Percentiles rank a stretch among this genome's conserved stretches.
phyloP scores from a whole-genome alignment of 805 yeast genomes.

The Ogataea polymorpha region DNA sequence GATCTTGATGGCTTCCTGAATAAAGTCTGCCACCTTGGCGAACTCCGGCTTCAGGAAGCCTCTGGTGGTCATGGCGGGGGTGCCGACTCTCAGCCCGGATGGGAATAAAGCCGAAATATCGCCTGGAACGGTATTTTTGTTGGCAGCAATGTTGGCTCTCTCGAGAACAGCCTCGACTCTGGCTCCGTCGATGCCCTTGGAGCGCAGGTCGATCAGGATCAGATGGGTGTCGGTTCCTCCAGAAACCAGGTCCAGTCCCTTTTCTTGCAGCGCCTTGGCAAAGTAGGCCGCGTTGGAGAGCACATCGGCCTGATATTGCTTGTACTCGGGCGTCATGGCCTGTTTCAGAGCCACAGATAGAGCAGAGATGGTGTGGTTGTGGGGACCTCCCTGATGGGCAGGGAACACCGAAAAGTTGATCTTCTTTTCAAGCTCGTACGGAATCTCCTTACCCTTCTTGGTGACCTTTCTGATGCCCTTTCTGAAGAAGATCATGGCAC shows the following conservation, averaged over 20 bases:
- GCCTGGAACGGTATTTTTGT: constrained; percentile 95
- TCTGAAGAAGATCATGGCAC: constrained; percentile 97
- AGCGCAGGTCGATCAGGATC: constrained; percentile 78
- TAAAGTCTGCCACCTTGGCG: constrained; percentile 72
- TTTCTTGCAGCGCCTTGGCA: constrained; percentile 59
- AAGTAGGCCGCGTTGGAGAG: constrained; percentile 77
- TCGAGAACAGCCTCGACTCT: constrained; percentile 89
- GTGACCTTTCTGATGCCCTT: constrained; percentile 83
- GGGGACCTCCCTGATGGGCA: constrained; percentile 99
- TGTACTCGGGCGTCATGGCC: constrained; percentile 84
- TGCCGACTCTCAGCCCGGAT: constrained; percentile 93
- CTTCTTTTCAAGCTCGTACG: constrained; percentile 83
- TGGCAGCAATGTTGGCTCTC: constrained; percentile 87
- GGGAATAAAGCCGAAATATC: constrained; percentile 95
- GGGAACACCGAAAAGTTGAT: constrained; percentile 98
- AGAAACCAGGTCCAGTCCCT: constrained; percentile 78
- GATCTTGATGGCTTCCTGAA: constrained; percentile 73
- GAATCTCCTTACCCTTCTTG: constrained; percentile 81
- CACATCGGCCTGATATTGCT: constrained; percentile 78
- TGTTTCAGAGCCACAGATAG: constrained; percentile 93
- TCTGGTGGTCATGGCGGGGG: constrained; percentile 98
- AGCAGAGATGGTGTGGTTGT: constrained; percentile 96
- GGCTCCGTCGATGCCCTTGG: constrained; percentile 88
- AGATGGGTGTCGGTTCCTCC: constrained; percentile 95
- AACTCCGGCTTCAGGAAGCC: constrained; percentile 82